Evolutionary conservation across 1,139 yeast species (phyloP).

Genomic region (Pichia sp.): DNA sequence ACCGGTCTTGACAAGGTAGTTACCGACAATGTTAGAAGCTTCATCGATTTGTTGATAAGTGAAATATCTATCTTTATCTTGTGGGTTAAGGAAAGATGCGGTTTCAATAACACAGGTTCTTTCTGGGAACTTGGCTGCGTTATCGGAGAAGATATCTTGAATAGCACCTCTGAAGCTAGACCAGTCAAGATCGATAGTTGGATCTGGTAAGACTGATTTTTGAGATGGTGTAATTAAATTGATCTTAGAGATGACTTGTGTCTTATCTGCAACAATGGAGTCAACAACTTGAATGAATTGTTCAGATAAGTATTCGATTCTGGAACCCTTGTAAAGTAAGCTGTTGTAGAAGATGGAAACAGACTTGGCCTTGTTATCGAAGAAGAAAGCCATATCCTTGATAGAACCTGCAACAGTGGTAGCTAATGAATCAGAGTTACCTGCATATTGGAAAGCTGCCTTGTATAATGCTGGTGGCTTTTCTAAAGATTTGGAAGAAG

Average conservation of each 20-base stretch:
- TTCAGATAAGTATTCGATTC: slow-evolving; percentile 69
- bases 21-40: slow-evolving; percentile 94
- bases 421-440: slow-evolving; percentile 44
- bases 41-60: slow-evolving; percentile 84
- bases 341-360: slow-evolving; percentile 66
- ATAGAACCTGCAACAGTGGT: slow-evolving; percentile 51
- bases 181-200: slow-evolving; percentile 88
- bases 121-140: slow-evolving; percentile 81
- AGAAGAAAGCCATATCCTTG: slow-evolving; percentile 61
- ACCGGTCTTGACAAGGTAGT: slow-evolving; percentile 78
- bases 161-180: slow-evolving; percentile 89
- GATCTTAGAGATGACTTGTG: slow-evolving; percentile 54
- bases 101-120: slow-evolving; percentile 93
- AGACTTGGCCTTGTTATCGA: slow-evolving; percentile 29
- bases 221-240: slow-evolving; percentile 69
- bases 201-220: slow-evolving; percentile 69
- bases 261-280: slow-evolving; percentile 37
- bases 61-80: slow-evolving; percentile 64
- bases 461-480: slow-evolving; percentile 63
- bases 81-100: slow-evolving; percentile 59
- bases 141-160: slow-evolving; percentile 87
- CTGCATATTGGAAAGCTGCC: slow-evolving; percentile 55
- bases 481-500: slow-evolving; percentile 49
- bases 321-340: slow-evolving; percentile 65
- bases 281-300: slow-evolving; percentile 61